Base-by-base conservation (phyloP, 1,284 basidiomycete genomes). In the Apiotrichum veenhuisii region DNA sequence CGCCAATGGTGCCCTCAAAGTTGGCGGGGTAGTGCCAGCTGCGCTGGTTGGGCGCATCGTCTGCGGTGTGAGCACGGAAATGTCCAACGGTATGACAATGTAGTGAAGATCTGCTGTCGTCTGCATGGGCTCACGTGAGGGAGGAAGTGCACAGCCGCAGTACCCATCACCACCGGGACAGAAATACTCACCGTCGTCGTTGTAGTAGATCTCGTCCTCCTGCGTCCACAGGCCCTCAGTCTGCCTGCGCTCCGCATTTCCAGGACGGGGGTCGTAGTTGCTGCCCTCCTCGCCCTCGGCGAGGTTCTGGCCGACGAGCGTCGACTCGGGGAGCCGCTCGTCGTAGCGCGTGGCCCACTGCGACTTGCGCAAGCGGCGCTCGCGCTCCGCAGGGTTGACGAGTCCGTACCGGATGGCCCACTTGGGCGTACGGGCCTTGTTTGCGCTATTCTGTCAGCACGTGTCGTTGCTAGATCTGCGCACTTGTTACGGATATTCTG, bases 401-500 rank as follows among this genome's bases (percentile, higher is more conserved):
- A 97, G 85, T 36, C 92, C 92, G 49, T 72, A 71, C 38, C 86
- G 85, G 74, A 91, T 82, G 0, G 88, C 89, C 94, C 94, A 98
- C 72, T 95, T 92, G 18, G 94, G 94, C 23, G 93, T 96, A 55
- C 94, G 86, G 27, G 83, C 81, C 70, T 88, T 83, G 67, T 85
- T 94, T 80, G 93, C 90, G 81, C 70, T 72, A 57, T 5, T 3
- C 30, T 30, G 30, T 30, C 30, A 30, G 30, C 12, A n/a, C 30
- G 12, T 30, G 7, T 30, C 12, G 50, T 60, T 38, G 58, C 15
- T 5, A 15, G 10, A 38, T 18, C 10, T 12, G 20, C 68, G 52
- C 33, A 71, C 68, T 97, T 97, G 80, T 97, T 97, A 53, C 94
- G 83, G 64, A 98, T 86, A 78, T 95, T 96, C 85, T 96, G 76